Evolutionary conservation across 371 early-diverging fungal species (phyloP).

Genomic region (Rhizopus microsporus): DNA sequence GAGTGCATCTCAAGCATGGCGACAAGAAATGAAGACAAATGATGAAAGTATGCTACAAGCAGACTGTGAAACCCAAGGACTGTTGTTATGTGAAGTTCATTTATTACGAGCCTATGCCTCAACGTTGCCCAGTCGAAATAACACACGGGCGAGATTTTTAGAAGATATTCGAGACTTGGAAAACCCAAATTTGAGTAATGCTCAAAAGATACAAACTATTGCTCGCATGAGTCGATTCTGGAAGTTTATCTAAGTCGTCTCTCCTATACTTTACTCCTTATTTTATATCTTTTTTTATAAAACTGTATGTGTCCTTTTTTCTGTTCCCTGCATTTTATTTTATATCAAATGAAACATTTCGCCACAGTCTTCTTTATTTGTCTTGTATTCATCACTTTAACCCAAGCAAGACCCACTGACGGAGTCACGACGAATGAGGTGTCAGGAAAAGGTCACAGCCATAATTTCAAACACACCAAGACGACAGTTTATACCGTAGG

Average conservation of each 20-base stretch:
- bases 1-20: neutral
- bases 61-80: constrained; percentile 68
- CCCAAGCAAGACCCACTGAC: no score
- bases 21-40: neutral
- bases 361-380: no score
- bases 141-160: constrained; percentile 67
- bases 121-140: constrained; percentile 49
- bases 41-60: constrained; percentile 21
- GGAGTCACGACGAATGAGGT: no score
- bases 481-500: no score
- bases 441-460: no score
- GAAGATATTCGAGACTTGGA: constrained; percentile 76
- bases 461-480: no score
- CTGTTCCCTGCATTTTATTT: neutral
- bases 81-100: constrained; percentile 71
- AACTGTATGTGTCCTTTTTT: neutral
- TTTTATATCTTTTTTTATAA: neutral
- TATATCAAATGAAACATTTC: no score
- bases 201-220: constrained; percentile 63
- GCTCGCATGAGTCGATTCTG: constrained; percentile 67
- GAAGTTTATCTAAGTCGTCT: constrained; percentile 33
- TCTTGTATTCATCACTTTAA: no score
- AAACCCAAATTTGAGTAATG: constrained; percentile 53
- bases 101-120: constrained; percentile 55
- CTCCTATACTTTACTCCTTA: neutral